Percentiles rank a stretch among this genome's conserved stretches.
phyloP scores from a whole-genome alignment of 495 filamentous ascomycete species.

The Penicillium cinerascens region DNA sequence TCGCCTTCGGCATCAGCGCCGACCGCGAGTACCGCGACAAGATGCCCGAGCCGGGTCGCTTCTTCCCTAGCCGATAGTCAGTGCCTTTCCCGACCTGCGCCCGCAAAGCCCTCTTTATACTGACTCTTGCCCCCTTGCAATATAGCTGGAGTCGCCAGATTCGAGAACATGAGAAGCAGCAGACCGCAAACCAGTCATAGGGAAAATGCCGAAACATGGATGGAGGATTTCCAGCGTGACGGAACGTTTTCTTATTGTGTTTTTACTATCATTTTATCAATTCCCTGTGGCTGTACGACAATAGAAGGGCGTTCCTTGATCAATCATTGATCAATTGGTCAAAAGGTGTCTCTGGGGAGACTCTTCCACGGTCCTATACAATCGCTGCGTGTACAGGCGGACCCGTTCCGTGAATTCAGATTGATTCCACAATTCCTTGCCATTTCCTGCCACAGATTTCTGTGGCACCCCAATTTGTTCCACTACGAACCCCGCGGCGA shows the following conservation, averaged over 20 bases:
- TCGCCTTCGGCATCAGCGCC: constrained; percentile 77
- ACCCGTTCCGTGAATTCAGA: constrained; percentile 51
- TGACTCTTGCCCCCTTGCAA: constrained; percentile 11
- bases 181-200: constrained; percentile 54
- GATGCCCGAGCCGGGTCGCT: constrained; percentile 83
- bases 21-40: constrained; percentile 72
- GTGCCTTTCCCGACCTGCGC: constrained; percentile 35
- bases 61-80: constrained; percentile 95
- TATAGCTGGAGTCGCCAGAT: constrained; percentile 90
- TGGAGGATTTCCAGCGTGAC: constrained; percentile 25
- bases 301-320: constrained; percentile 43
- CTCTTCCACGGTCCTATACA: constrained; percentile 45
- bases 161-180: constrained; percentile 72
- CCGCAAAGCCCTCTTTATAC: constrained; percentile 7
- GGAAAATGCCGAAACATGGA: constrained; percentile 11
- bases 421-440: constrained; percentile 77
- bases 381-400: constrained; percentile 50
- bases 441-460: constrained; percentile 48
- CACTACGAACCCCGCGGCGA: constrained; percentile 89
- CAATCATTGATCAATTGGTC: constrained; percentile 42
- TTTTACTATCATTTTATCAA: constrained; percentile 31
- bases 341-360: constrained; percentile 43
- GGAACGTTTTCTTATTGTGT: constrained; percentile 35
- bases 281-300: constrained; percentile 43
- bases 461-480: constrained; percentile 86